These are phyloP conservation scores for Breynia disticha DNA, from an alignment of 441 rosid genomes.

Conservation along the genomic window DNA sequence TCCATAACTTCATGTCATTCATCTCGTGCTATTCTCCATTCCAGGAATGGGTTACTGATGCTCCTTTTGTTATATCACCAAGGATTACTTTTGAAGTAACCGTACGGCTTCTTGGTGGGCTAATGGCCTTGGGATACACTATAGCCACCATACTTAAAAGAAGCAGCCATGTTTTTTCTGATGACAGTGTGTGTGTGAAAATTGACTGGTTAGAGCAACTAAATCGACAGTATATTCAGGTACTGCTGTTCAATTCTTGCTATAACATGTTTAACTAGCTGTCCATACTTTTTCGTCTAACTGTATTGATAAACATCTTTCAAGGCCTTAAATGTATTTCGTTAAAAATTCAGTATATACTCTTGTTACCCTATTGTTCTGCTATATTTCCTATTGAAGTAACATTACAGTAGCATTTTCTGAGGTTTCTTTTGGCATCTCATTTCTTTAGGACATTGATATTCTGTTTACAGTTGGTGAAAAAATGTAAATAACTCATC, in stretches of 20 bases:
- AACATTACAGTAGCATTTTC: too few relatives aligned
- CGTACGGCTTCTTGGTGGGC: conserved; percentile 96
- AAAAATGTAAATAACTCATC: too few relatives aligned
- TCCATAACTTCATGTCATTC: background rate
- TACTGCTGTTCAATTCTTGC: conserved; percentile 13
- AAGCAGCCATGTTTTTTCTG: conserved; percentile 77
- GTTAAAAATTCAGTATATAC: too few relatives aligned
- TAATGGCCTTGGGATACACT: conserved; percentile 97
- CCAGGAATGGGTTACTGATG: conserved; percentile 95
- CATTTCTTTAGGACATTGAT: too few relatives aligned
- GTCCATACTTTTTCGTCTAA: too few relatives aligned
- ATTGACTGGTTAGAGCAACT: conserved; percentile 94
- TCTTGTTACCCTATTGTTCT: too few relatives aligned
- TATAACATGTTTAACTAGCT: background rate
- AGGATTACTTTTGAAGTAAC: conserved; percentile 97
- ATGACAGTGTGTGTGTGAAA: conserved; percentile 69
- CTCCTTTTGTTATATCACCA: conserved; percentile 94
- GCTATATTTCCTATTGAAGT: too few relatives aligned
- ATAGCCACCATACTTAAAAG: conserved; percentile 93
- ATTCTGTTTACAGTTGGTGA: too few relatives aligned
- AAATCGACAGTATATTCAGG: conserved; percentile 90
- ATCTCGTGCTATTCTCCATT: conserved; percentile 14
- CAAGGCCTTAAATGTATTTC: background rate
- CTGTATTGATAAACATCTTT: background rate
- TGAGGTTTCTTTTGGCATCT: too few relatives aligned